Evolutionary conservation across 1,139 yeast species (phyloP).

Genomic region (Zygosaccharomyces pseudobailii): DNA sequence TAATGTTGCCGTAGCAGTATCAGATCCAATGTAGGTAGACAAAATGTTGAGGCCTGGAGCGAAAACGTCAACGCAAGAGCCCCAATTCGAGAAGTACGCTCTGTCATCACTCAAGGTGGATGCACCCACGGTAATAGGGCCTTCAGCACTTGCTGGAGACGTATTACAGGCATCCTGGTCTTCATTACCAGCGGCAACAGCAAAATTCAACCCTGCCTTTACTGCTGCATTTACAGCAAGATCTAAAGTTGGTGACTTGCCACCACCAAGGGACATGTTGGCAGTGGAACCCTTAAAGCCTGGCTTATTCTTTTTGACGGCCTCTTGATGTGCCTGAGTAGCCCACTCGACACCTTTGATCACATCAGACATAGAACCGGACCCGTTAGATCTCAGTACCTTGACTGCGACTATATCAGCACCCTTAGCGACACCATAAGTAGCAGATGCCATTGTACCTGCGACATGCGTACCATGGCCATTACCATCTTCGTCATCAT

Average conservation of each 20-base stretch:
- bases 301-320: slow-evolving; percentile 51
- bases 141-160: slow-evolving; percentile 76
- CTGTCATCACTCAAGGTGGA: slow-evolving; percentile 68
- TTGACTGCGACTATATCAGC: slow-evolving; percentile 73
- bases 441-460: slow-evolving; percentile 71
- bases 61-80: slow-evolving; percentile 78
- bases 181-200: slow-evolving; percentile 89
- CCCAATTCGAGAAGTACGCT: slow-evolving; percentile 79
- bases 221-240: slow-evolving; percentile 82
- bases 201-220: slow-evolving; percentile 73
- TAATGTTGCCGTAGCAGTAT: slow-evolving; percentile 77
- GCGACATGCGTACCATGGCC: slow-evolving; percentile 92
- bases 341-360: slow-evolving; percentile 78
- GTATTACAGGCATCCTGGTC: slow-evolving; percentile 79
- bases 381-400: slow-evolving; percentile 70
- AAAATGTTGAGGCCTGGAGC: slow-evolving; percentile 81
- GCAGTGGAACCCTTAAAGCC: slow-evolving; percentile 84
- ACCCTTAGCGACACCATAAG: slow-evolving; percentile 75
- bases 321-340: slow-evolving; percentile 56
- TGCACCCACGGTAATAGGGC: slow-evolving; percentile 80
- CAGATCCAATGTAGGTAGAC: slow-evolving; percentile 84
- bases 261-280: slow-evolving; percentile 89
- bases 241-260: slow-evolving; percentile 75
- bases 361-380: slow-evolving; percentile 77
- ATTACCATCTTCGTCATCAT: slow-evolving; percentile 80